Evolutionary conservation across 2,329 filamentous ascomycete genomes (phyloP), one percentile per base, ranked within the genome.

Genomic region (Colletotrichum liriopes): DNA sequence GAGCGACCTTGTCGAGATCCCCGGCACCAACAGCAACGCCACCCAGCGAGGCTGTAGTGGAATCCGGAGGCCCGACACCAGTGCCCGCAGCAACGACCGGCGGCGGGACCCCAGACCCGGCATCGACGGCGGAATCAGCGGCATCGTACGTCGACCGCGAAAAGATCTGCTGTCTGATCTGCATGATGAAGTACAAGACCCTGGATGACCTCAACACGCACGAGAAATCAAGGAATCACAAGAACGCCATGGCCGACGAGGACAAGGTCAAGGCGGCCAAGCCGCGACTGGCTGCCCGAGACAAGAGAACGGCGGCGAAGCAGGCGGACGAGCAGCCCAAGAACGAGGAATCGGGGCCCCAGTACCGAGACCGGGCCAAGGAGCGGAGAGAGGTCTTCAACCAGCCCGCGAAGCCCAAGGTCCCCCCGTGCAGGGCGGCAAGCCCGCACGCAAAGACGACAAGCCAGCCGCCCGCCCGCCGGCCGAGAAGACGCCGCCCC

Each of bases 281-380:
- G 35, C 80, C 81, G 1, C 77, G 83, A 9, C 72, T 85, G 2
- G 70, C 70, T 5, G 72, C 81, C 66, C 74, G 81, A 64, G 78
- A 88, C 79, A 81, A 80, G 77, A 77, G 75, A 63, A 78, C 75
- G 45, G 76, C 51, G 49, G 39, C 78, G 76, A 83, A 79, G 72
- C 76, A 78, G 14, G 75, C 76, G 9, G 75, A 77, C 14, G 77
- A 77, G 12, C 75, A 61, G 76, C 79, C 26, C 64, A 56, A 51
- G 43, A 41, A 49, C 20, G 65, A 41, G 12, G 71, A 67, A 18
- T 35, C 67, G 29, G 77, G 52, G 76, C 76, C 75, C 70, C 84
- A 85, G 74, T 93, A 92, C 78, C 87, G 90, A 32, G 92, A 94
- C 77, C 86, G 92, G 43, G 92, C 92, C 7, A 91, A 89, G 76